Conservation (phyloP, 768 basidiomycete species). For the Leccinum barrowsii region DNA sequence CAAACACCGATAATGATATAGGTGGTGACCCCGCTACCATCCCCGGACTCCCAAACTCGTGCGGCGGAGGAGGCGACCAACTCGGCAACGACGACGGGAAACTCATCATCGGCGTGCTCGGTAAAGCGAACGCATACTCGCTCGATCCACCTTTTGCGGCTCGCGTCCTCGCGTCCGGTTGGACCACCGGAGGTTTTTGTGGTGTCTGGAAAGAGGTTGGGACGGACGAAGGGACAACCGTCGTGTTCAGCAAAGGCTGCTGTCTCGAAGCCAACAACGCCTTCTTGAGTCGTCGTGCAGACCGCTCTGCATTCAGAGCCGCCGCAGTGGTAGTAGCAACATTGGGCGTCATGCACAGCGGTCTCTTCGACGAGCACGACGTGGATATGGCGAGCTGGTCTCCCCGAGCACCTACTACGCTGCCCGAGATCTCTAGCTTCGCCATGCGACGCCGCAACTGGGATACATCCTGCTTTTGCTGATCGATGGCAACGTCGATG, state of each 20-base stretch:
- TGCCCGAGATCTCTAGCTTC: slow-evolving; percentile 42
- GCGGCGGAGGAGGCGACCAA: slow-evolving; percentile 23
- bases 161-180: slow-evolving; percentile 1
- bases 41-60: slow-evolving; percentile 14
- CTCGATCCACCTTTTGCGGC: neutral
- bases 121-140: slow-evolving; percentile 6
- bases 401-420: slow-evolving; percentile 31
- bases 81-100: slow-evolving; percentile 22
- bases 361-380: slow-evolving; percentile 33
- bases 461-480: slow-evolving; percentile 55
- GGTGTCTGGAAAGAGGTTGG: slow-evolving; percentile 29
- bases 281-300: slow-evolving; percentile 65
- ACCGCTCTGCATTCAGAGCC: slow-evolving; percentile 76
- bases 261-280: slow-evolving; percentile 58
- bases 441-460: slow-evolving; percentile 50
- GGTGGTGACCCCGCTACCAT: neutral
- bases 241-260: slow-evolving; percentile 65
- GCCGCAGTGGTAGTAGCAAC: slow-evolving; percentile 75
- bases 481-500: slow-evolving; percentile 68
- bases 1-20: neutral
- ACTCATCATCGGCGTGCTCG: slow-evolving; percentile 19
- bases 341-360: slow-evolving; percentile 52
- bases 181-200: slow-evolving; percentile 20
- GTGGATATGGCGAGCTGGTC: slow-evolving; percentile 43
- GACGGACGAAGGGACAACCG: slow-evolving; percentile 30